These are phyloP conservation scores for Purshia tridentata DNA, from an alignment of 306 rosid species.

Conservation along the genomic window DNA sequence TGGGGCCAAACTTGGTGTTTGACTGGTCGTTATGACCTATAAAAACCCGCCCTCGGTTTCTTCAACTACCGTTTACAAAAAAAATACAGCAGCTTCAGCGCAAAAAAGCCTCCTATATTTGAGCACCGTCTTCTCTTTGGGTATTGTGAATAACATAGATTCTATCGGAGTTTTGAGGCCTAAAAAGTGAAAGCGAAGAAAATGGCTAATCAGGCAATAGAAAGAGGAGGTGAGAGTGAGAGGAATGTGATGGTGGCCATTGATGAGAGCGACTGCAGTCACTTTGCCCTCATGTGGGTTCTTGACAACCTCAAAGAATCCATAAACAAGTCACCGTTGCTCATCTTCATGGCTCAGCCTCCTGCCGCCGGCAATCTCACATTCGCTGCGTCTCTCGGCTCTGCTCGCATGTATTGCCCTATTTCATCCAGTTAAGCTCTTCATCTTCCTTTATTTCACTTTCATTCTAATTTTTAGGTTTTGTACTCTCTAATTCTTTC, in stretches of 20 bases:
- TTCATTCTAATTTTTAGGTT: too few relatives aligned
- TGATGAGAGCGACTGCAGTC: slow-evolving; percentile 50
- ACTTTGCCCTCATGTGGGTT: slow-evolving; percentile 48
- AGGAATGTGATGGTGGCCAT: slow-evolving; percentile 55
- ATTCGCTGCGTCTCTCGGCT: slow-evolving; percentile 40
- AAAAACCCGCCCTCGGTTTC: neutral
- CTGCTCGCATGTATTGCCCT: slow-evolving; percentile 39
- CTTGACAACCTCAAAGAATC: slow-evolving; percentile 47
- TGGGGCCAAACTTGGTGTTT: slow-evolving; percentile 8
- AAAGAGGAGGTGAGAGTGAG: slow-evolving; percentile 10
- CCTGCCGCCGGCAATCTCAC: slow-evolving; percentile 25
- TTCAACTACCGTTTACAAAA: slow-evolving; percentile 23
- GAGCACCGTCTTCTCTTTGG: too few relatives aligned
- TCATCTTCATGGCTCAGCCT: slow-evolving; percentile 49
- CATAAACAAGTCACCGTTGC: slow-evolving; percentile 22
- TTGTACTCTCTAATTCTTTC: neutral
- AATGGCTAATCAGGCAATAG: slow-evolving; percentile 13
- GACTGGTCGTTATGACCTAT: slow-evolving; percentile 31
- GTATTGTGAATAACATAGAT: too few relatives aligned
- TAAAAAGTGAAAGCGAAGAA: neutral
- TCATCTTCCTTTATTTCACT: neutral
- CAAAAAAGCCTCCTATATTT: too few relatives aligned
- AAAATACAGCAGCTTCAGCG: neutral
- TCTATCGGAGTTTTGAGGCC: neutral
- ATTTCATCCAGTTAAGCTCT: slow-evolving; percentile 42